Conservation (phyloP, 192 early-diverging fungal species). For the Linderina pennispora region DNA sequence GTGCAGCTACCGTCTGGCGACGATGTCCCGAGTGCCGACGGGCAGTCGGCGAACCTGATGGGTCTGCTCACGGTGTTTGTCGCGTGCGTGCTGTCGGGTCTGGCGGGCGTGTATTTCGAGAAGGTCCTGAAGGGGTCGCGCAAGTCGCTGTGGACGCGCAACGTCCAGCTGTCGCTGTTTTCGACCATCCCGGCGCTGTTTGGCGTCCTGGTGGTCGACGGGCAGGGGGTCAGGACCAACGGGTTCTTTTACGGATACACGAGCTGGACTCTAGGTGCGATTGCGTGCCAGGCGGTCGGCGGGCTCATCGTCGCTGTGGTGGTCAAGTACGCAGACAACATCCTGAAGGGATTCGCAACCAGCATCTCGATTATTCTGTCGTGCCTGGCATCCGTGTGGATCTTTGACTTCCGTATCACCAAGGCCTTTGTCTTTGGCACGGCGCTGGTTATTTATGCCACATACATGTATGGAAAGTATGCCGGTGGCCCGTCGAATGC, state of each 20-base stretch:
- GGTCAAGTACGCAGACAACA: constrained; percentile 98
- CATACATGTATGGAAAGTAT: constrained; percentile 61
- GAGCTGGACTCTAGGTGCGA: constrained; percentile 71
- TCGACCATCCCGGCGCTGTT: constrained; percentile 73
- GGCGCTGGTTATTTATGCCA: constrained; percentile 64
- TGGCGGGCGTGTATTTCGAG: constrained; percentile 99
- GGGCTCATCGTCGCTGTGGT: constrained; percentile 94
- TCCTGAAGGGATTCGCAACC: constrained; percentile 98
- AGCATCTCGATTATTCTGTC: constrained; percentile 93
- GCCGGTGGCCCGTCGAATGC: background rate
- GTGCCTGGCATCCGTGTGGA: constrained; percentile 69
- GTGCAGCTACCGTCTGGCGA: constrained; percentile 64
- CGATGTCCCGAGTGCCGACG: background rate
- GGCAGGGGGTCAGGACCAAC: constrained; percentile 53
- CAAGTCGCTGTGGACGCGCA: constrained; percentile 83
- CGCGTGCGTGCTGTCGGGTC: constrained; percentile 86
- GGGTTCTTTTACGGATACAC: constrained; percentile 96
- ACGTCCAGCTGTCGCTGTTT: constrained; percentile 88
- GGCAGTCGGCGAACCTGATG: constrained; percentile 36
- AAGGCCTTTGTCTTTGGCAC: constrained; percentile 68
- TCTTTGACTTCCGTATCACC: constrained; percentile 80
- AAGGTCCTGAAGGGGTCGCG: constrained; percentile 89
- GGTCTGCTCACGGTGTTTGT: constrained; percentile 75
- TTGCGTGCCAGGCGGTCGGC: constrained; percentile 83
- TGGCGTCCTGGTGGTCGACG: constrained; percentile 74